Base-by-base conservation (phyloP, 1,284 basidiomycete species). In the Moesziomyces sp. region DNA sequence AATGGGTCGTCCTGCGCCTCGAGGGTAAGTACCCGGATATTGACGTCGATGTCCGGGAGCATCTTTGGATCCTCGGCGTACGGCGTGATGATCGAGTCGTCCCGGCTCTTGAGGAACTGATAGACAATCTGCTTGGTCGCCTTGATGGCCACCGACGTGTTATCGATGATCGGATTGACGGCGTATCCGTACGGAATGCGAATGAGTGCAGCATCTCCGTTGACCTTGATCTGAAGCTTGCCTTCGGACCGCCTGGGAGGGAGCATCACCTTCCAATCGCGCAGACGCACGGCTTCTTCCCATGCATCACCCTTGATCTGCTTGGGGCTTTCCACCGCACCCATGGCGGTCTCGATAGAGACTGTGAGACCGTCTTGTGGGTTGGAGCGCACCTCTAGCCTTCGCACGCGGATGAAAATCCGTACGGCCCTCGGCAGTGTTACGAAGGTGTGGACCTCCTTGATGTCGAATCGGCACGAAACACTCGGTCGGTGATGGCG, bases 1-100 rank as follows among this genome's bases (percentile, higher is more conserved):
- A 97, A 89, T 0, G 91, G 89, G 80, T 96, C 92, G 82, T 99
- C 96, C 24, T 90, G 89, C n/a, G 90, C 91, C 84, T 98, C 94
- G 6, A 94, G 16, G 14, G 83, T 77, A 24, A 88, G 86, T 44
- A 95, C 85, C 35, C 85, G 87, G 54, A 97, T 82, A 3, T 86
- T 85, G 45, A 97, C 79, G 47, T 87, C 86, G 0, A 86, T 82
- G 47, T 82, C 67, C 1, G 94, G 94, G 18, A 84, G 60, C 40
- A 65, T 65, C 69, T 84, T 84, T 7, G 81, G 79, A n/a, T 58
- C 78, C 56, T 84, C 81, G 6, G 59, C 66, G 16, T 65, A 58
- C 3, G 83, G 83, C 16, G 62, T 49, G 57, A 84, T 80, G 49
- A 80, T 59, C 7, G 78, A 79, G 40, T 75, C 77, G 11, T 68